Conservation (phyloP, 2,329 filamentous ascomycete species). For the Nemania sp. region DNA sequence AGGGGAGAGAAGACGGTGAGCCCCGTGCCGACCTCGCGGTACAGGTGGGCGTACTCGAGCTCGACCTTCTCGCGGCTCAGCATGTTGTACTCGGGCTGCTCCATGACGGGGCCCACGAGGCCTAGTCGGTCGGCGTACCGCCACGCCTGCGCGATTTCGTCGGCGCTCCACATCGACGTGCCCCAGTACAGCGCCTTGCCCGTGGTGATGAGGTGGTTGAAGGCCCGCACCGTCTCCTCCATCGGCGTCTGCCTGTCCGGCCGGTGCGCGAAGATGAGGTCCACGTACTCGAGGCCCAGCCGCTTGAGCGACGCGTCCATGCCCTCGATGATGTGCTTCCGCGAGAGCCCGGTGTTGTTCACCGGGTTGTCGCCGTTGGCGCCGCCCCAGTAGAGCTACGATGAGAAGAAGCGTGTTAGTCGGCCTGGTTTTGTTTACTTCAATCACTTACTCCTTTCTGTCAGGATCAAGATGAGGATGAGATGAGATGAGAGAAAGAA, state of each 20-base stretch:
- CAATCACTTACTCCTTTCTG: neutral
- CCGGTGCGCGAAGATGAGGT: constrained; percentile 71
- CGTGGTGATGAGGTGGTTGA: constrained; percentile 70
- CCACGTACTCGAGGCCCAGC: constrained; percentile 64
- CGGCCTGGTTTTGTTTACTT: no score
- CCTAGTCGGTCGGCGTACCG: constrained; percentile 63
- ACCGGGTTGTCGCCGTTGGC: constrained; percentile 64
- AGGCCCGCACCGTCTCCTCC: constrained; percentile 71
- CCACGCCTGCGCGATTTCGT: constrained; percentile 67
- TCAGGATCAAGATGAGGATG: no score
- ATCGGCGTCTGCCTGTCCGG: constrained; percentile 71
- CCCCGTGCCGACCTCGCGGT: constrained; percentile 62
- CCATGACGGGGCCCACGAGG: constrained; percentile 66
- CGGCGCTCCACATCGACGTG: constrained; percentile 69
- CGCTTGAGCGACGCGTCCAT: constrained; percentile 62
- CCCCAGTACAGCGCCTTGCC: constrained; percentile 75
- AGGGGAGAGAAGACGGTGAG: constrained; percentile 68
- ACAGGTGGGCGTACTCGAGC: constrained; percentile 63
- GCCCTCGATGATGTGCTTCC: constrained; percentile 73
- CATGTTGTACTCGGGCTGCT: constrained; percentile 71
- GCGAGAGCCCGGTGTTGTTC: constrained; percentile 69
- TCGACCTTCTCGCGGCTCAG: constrained; percentile 66
- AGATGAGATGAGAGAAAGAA: no score
- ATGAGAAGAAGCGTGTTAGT: neutral
- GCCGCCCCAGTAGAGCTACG: constrained; percentile 66